Base-by-base conservation (phyloP, 2,329 filamentous ascomycete species). In the Pestalotiopsis sp. region DNA sequence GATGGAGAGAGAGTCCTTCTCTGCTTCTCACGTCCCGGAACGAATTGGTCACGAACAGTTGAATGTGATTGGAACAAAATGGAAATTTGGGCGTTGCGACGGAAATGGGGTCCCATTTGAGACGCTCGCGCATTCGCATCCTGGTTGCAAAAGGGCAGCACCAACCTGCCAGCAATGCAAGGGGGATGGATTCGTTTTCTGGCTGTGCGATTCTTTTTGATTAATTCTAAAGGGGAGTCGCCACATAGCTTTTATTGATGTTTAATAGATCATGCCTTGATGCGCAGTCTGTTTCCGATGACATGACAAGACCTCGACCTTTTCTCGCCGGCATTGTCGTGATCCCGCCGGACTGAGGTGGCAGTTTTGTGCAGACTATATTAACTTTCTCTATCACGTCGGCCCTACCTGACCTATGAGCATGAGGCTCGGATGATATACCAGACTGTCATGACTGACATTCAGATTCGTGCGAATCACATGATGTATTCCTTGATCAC, bases 191-290 rank as follows among this genome's bases (percentile, higher is more conserved):
- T 68, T 73, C 69, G 68, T 69, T 70, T 68, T 70, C 49, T 57
- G 45, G 49, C 31, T 62, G 14, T 27, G 59, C n/a, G 31, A 39
- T 36, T 62, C 27, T 62, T 36, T 31, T 36, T 62, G 25, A 39
- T 38, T 20, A 38, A 36, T 39, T 39, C 9, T n/a, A 36, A 23
- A 20, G 59, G 59, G 57, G 59, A 39, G 59, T 62, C 45, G 45
- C 23, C 64, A 72, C 52, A 71, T 73, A 72, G 64, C 63, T 70
- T 64, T 63, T 72, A 71, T 72, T 69, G 66, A 72, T 66, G 72
- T 70, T 70, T 72, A 72, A 74, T 76, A 75, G 72, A 76, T 68
- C 68, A 66, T 68, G 66, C 68, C 68, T 62, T 62, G n/a, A 39
- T 62, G 59, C 36, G 31, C 59, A 62, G 27, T 20, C 31, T 39